Evolutionary conservation across 257 asterid genomes (phyloP), one percentile per base, ranked within the genome.

Genomic region (Misopates orontium): DNA sequence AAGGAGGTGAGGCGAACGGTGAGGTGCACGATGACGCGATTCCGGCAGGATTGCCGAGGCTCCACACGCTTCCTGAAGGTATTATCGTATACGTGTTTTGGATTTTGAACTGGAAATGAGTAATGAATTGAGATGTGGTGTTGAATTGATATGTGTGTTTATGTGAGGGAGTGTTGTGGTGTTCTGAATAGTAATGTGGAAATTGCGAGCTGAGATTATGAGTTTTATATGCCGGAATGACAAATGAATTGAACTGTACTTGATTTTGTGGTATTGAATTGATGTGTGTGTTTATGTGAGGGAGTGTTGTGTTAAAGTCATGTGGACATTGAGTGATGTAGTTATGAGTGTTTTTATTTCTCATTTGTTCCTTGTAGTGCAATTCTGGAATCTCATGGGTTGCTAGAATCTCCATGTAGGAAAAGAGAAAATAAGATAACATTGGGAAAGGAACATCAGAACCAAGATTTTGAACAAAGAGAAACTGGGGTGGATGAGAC

Each of bases 11-110:
- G 74, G 78, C 67, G 73, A 79, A 79, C 24, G 87, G 83, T 47
- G 64, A 68, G 24, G 63, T 71, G 40, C 71, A 64, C 21, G 79
- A 74, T 42, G 89, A 80, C 69, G 78, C 77, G 50, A 83, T 85
- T 65, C 91, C 88, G 23, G 73, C 64, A 8, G 91, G 86, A 3
- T 82, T 82, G 75, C 86, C 91, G 3, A 78, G 86, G 77, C 84
- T 85, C 24, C 86, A 73, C 47, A 80, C 88, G 49, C 80, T 73
- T 17, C 60, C 80, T 13, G 86, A 85, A 80, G 88, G 88, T 82
- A 76, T 70, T 71, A n/a, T 24, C n/a, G n/a, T n/a, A n/a, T n/a
- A n/a, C n/a, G 51, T 13, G 5, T n/a, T 15, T n/a, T 18, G n/a
- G 51, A 14, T 2, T n/a, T n/a, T n/a, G n/a, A n/a, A n/a, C n/a